phyloP scores from a whole-genome alignment of 139 green algal genomes.

The Tetratostichococcus sp. region DNA sequence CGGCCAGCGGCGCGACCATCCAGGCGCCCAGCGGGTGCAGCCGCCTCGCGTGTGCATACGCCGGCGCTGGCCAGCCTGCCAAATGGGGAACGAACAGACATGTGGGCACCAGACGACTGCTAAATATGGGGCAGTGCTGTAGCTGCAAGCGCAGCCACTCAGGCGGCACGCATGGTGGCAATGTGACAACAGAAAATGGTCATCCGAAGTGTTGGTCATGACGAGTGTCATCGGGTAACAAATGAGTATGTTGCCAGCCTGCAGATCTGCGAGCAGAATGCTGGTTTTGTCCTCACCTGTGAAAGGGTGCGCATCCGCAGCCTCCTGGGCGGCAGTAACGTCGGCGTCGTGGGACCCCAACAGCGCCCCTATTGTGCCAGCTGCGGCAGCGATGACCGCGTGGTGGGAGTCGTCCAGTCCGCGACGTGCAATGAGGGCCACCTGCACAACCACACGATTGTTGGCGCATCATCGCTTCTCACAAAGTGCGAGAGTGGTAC shows the following conservation, averaged over 20 bases:
- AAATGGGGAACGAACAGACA: too few relatives aligned
- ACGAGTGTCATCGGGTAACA: too few relatives aligned
- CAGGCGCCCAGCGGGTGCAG: constrained; percentile 11
- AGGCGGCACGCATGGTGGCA: too few relatives aligned
- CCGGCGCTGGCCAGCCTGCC: constrained; percentile 21
- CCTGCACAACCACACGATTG: constrained; percentile 3
- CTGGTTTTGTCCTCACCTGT: not conserved
- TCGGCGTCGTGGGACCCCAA: constrained; percentile 23
- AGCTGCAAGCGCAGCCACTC: too few relatives aligned
- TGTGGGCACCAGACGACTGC: too few relatives aligned
- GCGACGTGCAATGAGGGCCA: constrained; percentile 41
- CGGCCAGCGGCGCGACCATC: not conserved
- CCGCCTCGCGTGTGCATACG: constrained; percentile 20
- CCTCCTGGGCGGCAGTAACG: constrained; percentile 22
- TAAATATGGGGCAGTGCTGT: too few relatives aligned
- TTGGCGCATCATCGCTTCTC: too few relatives aligned
- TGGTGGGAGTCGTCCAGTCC: constrained; percentile 50
- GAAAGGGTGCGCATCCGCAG: constrained; percentile 17
- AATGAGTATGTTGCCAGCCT: too few relatives aligned
- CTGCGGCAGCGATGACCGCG: constrained; percentile 40
- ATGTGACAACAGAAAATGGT: too few relatives aligned
- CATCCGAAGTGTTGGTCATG: too few relatives aligned
- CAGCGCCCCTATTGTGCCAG: constrained; percentile 36
- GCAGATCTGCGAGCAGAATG: too few relatives aligned
- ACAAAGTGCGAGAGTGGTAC: too few relatives aligned